Conservation (phyloP, 1,139 yeast species). For the Suhomyces chickasaworum region DNA sequence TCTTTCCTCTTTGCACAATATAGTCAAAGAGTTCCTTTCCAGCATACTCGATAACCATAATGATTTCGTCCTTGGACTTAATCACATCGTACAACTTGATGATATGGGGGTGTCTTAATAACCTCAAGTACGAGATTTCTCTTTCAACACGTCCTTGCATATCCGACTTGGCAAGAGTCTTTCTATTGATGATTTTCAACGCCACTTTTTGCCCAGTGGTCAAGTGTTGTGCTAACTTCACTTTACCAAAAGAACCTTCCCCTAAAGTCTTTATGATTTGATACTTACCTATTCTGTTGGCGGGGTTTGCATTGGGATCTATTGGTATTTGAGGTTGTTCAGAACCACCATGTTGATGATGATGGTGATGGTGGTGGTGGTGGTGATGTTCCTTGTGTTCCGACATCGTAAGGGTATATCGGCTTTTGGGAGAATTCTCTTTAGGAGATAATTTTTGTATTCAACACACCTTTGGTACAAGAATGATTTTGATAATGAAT, state of each 20-base stretch:
- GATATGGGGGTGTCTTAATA: constrained; percentile 94
- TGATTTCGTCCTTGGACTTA: constrained; percentile 92
- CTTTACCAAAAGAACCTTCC: constrained; percentile 98
- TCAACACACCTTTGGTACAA: background rate
- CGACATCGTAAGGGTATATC: constrained; percentile 8
- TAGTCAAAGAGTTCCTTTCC: constrained; percentile 95
- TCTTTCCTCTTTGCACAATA: constrained; percentile 91
- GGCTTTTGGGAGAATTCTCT: background rate
- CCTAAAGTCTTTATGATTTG: constrained; percentile 94
- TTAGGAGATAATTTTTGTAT: background rate
- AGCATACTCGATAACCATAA: constrained; percentile 97
- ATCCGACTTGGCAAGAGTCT: constrained; percentile 91
- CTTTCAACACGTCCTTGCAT: constrained; percentile 98
- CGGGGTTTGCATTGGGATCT: constrained; percentile 40
- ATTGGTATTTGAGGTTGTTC: constrained; percentile 18
- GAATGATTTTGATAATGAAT: background rate
- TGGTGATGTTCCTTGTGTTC: constrained; percentile 8
- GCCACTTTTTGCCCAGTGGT: constrained; percentile 95
- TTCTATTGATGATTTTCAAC: constrained; percentile 87
- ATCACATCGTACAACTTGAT: constrained; percentile 95
- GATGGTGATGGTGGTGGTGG: constrained; percentile 17
- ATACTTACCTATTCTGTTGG: constrained; percentile 79
- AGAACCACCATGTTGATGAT: constrained; percentile 18
- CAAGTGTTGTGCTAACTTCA: constrained; percentile 89
- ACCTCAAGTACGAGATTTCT: constrained; percentile 85